A percentile compares a stretch with the other conserved stretches of the same genome.
phyloP scores from a whole-genome alignment of 805 yeast genomes.

The Sugiyamaella smithiae region DNA sequence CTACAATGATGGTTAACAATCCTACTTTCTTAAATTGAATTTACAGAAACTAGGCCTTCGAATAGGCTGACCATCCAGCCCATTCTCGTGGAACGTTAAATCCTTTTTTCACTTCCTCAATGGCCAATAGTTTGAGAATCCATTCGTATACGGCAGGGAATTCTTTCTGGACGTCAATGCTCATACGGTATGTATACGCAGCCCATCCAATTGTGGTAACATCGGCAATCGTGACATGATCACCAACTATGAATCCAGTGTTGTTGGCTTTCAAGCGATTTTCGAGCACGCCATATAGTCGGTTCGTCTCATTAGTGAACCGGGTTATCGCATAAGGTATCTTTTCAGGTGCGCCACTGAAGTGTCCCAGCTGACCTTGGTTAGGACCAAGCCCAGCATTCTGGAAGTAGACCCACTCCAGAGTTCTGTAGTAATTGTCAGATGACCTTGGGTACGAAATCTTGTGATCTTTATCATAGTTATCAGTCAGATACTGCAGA shows the following conservation, averaged over 20 bases:
- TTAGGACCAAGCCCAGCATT: slow-evolving; percentile 60
- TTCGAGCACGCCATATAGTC: slow-evolving; percentile 56
- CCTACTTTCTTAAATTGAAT: too few relatives aligned
- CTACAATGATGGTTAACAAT: too few relatives aligned
- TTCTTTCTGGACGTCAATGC: slow-evolving; percentile 23
- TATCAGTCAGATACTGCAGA: slow-evolving; percentile 55
- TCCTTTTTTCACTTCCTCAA: slow-evolving; percentile 62
- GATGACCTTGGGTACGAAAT: slow-evolving; percentile 38
- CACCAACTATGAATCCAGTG: slow-evolving; percentile 56
- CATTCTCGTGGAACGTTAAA: slow-evolving; percentile 24
- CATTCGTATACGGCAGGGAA: slow-evolving; percentile 76
- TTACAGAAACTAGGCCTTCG: too few relatives aligned
- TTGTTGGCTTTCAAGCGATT: slow-evolving; percentile 46
- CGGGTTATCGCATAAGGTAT: slow-evolving; percentile 54
- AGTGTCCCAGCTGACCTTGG: slow-evolving; percentile 52
- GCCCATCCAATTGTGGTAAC: slow-evolving; percentile 51
- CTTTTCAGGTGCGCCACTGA: slow-evolving; percentile 46
- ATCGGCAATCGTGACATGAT: slow-evolving; percentile 56
- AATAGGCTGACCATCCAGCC: slow-evolving; percentile 4
- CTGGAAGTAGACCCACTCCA: slow-evolving; percentile 54
- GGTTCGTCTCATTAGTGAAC: slow-evolving; percentile 48
- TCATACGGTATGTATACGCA: slow-evolving; percentile 16
- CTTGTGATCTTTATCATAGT: slow-evolving; percentile 54
- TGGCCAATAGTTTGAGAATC: slow-evolving; percentile 87
- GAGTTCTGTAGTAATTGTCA: slow-evolving; percentile 39